phyloP scores from a whole-genome alignment of 2,329 filamentous ascomycete species.

The Fusarium verticillioides region DNA sequence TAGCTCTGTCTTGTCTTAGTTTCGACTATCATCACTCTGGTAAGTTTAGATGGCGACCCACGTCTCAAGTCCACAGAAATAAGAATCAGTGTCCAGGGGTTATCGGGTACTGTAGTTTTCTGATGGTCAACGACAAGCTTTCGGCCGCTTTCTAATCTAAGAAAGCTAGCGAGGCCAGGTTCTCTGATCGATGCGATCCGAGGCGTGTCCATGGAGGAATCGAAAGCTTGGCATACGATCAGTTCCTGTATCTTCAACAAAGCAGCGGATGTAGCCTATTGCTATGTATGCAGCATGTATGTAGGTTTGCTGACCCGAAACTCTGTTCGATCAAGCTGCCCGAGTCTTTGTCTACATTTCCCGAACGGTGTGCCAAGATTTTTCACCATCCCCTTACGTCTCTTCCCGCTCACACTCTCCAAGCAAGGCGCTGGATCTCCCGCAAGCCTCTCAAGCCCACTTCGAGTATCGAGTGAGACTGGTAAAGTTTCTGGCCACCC shows the following conservation, averaged over 20 bases:
- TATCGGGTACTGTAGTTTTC: neutral
- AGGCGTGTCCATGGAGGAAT: constrained; percentile 9
- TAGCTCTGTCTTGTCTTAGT: constrained; percentile 5
- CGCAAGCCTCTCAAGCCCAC: constrained; percentile 21
- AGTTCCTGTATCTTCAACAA: neutral
- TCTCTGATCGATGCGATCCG: constrained; percentile 19
- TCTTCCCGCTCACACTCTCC: constrained; percentile 14
- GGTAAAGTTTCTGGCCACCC: constrained; percentile 17
- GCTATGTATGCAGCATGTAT: neutral
- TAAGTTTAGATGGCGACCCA: constrained; percentile 5
- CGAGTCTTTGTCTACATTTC: neutral
- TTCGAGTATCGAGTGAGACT: neutral
- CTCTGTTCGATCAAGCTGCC: neutral
- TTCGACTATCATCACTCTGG: neutral
- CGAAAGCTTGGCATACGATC: constrained; percentile 21
- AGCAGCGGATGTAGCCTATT: neutral
- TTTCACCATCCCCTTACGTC: constrained; percentile 1
- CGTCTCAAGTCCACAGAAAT: constrained; percentile 20
- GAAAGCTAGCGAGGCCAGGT: constrained; percentile 6
- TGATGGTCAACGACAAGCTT: constrained; percentile 29
- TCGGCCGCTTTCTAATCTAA: constrained; percentile 4
- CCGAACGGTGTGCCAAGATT: constrained; percentile 3
- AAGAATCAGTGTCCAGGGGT: constrained; percentile 10
- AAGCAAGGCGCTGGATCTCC: constrained; percentile 15
- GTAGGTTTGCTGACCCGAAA: neutral